A percentile compares a stretch with the other conserved stretches of the same genome.
Evolutionary conservation across 2,329 filamentous ascomycete species (phyloP).

Genomic region (Fusarium albosuccineum): DNA sequence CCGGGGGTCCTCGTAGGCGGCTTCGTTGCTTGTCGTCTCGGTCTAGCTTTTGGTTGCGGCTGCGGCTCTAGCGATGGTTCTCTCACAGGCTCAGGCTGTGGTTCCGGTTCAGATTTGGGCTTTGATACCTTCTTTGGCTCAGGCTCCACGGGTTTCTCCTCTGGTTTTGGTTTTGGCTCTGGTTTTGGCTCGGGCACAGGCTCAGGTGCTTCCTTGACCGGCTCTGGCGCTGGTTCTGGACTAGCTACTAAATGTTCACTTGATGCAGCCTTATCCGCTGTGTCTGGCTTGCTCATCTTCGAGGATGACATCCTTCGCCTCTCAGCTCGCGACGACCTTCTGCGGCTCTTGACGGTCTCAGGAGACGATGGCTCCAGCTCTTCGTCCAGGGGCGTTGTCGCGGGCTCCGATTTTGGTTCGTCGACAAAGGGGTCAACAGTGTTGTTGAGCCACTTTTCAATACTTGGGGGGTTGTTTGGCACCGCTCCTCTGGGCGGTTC

Average conservation of each 20-base stretch:
- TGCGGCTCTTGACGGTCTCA: constrained; percentile 38
- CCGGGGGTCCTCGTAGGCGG: constrained; percentile 34
- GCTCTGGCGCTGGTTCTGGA: constrained; percentile 18
- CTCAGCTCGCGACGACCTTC: constrained; percentile 44
- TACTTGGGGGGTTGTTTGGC: constrained; percentile 70
- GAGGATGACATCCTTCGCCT: constrained; percentile 40
- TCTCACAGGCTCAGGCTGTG: constrained; percentile 21
- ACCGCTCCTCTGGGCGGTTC: constrained; percentile 66
- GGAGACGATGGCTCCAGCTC: constrained; percentile 32
- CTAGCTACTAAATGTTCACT: constrained; percentile 16
- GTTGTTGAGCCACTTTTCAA: constrained; percentile 74
- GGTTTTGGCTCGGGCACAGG: constrained; percentile 7
- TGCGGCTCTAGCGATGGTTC: constrained; percentile 30
- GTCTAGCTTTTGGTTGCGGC: constrained; percentile 28
- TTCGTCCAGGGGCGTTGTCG: constrained; percentile 27
- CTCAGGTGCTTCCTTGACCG: constrained; percentile 16
- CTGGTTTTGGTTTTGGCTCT: constrained; percentile 10
- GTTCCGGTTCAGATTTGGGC: constrained; percentile 2
- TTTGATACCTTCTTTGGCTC: background rate
- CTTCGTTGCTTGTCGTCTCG: constrained; percentile 39
- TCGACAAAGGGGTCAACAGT: constrained; percentile 75
- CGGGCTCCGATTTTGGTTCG: constrained; percentile 32
- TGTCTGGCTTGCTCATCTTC: constrained; percentile 36
- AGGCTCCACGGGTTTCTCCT: constrained; percentile 11
- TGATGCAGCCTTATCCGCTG: constrained; percentile 24